Percentiles rank a stretch among this genome's conserved stretches.
These are phyloP conservation scores for Monosporascus sp. DNA, from an alignment of 2,329 filamentous ascomycete genomes.

Conservation along the genomic window DNA sequence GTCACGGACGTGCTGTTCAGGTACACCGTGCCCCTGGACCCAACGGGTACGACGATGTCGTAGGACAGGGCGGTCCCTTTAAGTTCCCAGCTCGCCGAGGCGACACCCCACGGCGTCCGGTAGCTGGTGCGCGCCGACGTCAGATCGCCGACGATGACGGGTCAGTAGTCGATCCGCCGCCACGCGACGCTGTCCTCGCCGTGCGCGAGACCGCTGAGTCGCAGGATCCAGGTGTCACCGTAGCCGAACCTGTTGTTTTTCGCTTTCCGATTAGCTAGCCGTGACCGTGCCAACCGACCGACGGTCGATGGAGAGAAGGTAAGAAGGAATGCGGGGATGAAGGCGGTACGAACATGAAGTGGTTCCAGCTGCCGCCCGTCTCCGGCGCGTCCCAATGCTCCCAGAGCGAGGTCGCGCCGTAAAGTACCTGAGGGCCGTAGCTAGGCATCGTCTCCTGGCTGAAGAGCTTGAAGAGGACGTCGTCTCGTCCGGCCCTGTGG, in stretches of 20 bases:
- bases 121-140: constrained; percentile 6
- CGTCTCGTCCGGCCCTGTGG: not conserved
- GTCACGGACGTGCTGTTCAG: not conserved
- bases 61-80: constrained; percentile 1
- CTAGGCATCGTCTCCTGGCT: constrained; percentile 1
- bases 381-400: constrained; percentile 9
- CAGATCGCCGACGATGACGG: constrained; percentile 5
- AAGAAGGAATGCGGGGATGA: not conserved
- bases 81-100: constrained; percentile 3
- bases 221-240: constrained; percentile 5
- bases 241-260: not conserved
- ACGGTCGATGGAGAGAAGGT: not conserved
- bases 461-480: constrained; percentile 7
- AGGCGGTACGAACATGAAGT: constrained; percentile 7
- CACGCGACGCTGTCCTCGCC: constrained; percentile 1
- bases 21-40: not conserved
- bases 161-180: constrained; percentile 3
- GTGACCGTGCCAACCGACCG: not conserved
- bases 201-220: constrained; percentile 1
- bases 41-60: constrained; percentile 3
- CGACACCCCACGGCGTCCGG: constrained; percentile 1
- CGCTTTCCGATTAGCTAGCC: too few species aligned
- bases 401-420: constrained; percentile 8
- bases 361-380: constrained; percentile 7
- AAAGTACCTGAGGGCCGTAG: constrained; percentile 2